Evolutionary conservation across 164 flowering plant genomes (phyloP), one percentile per base, ranked within the genome.

Genomic region (Sextonia rubra): DNA sequence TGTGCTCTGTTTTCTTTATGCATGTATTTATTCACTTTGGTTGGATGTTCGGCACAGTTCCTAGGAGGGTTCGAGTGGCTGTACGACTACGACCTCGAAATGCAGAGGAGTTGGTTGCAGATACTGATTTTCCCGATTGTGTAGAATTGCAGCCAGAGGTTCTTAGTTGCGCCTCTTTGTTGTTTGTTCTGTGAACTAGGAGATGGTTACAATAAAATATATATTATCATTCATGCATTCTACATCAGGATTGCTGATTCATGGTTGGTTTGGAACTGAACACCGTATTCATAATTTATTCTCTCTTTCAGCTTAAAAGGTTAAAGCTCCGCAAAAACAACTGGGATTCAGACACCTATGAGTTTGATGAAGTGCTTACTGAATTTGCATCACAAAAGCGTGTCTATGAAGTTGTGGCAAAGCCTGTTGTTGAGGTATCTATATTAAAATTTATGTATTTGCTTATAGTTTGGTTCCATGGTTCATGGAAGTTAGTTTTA

Each of bases 71-170:
- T 73, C 83, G 99, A 68, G 99, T 95, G 11, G 98, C 97, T 74
- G 96, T 95, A 25, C 82, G 99, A 78, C 80, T 95, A 76, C 85
- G 99, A 48, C 97, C 98, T 0, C 85, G 88, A 24, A 95, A 87
- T 84, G 82, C 88, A 32, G 98, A 95, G 75, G 99, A 95, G 77
- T 74, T 69, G 73, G 87, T 80, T 32, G 90, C 93, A 18, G 99
- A 95, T 87, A 94, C 97, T 66, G 99, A 95, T 85, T 95, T 95
- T 87, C 96, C 94, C 63, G 98, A 93, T 81, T 95, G 99, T 80
- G 99, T 95, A 18, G 97, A 95, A 73, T 76, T 95, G 74, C 99
- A 87, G 78, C 98, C 98, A 25, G 98, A 94, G 98, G 98, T 69
- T 14, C 90, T 72, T 58, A 47, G 56, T 73, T 60, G 30, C 71